Conservation (phyloP, 1,284 basidiomycete genomes). For the Ceratobasidium sp. region DNA sequence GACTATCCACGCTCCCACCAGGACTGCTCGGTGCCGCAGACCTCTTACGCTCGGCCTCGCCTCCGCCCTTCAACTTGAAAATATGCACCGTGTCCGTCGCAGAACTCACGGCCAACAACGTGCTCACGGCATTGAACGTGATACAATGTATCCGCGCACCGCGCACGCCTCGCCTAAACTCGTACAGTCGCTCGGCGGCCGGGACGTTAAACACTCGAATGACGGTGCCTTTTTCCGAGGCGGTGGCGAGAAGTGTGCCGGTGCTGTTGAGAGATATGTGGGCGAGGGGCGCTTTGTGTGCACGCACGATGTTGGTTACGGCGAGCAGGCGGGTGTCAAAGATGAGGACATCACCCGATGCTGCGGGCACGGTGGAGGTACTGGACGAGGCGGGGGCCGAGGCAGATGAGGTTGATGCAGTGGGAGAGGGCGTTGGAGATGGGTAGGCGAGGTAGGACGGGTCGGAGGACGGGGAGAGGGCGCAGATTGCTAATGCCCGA, state of each 20-base stretch:
- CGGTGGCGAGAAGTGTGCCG: slow-evolving; percentile 92
- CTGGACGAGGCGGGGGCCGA: slow-evolving; percentile 60
- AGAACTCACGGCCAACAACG: slow-evolving; percentile 87
- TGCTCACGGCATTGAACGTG: slow-evolving; percentile 89
- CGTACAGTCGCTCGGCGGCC: slow-evolving; percentile 91
- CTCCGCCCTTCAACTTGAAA: slow-evolving; percentile 76
- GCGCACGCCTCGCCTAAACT: slow-evolving; percentile 91
- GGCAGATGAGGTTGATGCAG: slow-evolving; percentile 62
- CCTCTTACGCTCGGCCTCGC: slow-evolving; percentile 44
- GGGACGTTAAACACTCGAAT: slow-evolving; percentile 95
- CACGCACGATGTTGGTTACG: slow-evolving; percentile 95
- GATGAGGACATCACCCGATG: slow-evolving; percentile 88
- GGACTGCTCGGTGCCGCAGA: slow-evolving; percentile 59
- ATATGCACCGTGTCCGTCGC: slow-evolving; percentile 98
- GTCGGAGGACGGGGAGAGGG: slow-evolving; percentile 95
- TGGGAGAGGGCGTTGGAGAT: slow-evolving; percentile 88
- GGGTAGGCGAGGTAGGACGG: slow-evolving; percentile 96
- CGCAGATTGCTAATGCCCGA: slow-evolving; percentile 80
- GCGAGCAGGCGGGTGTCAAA: slow-evolving; percentile 93
- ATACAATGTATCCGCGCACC: slow-evolving; percentile 90
- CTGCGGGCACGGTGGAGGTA: slow-evolving; percentile 56
- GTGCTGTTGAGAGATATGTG: slow-evolving; percentile 86
- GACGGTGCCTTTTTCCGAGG: slow-evolving; percentile 96
- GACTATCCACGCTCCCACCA: slow-evolving; percentile 71
- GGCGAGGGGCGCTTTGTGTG: slow-evolving; percentile 95